Base-by-base conservation (phyloP, 345 rosid species). In the Pistacia vera region DNA sequence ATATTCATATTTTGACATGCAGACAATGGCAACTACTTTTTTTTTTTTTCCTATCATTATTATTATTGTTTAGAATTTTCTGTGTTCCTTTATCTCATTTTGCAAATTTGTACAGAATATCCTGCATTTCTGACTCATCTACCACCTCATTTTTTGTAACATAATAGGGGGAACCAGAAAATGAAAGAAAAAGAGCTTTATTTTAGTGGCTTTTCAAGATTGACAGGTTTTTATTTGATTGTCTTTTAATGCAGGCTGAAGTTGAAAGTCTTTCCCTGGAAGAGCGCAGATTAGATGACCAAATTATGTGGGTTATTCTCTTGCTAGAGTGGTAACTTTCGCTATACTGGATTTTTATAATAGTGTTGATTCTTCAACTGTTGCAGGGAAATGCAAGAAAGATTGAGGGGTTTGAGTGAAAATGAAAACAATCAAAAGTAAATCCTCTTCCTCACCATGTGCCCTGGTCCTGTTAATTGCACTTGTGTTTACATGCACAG, bases 331-430 rank as follows among this genome's bases (percentile, higher is more conserved):
- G 41, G 41, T 44, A 62, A 44, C 61, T 71, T 18, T 74, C 72
- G 67, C 48, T 75, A 55, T 68, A 75, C 70, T 75, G 46, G 65
- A 73, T 77, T 73, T 63, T 28, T 73, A 65, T 66, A 73, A 60
- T 65, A 79, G 36, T 81, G 81, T 85, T 88, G 80, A 86, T 72
- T 62, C 77, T 84, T 73, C 70, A 64, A 72, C 48, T 79, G 49
- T 75, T 88, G 78, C 90, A 96, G 99, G 82, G 90, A 88, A 85
- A 83, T 89, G 88, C 92, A 92, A 86, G 97, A 88, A 78, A 90
- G 81, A 74, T 71, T 96, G 81, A 86, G 91, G 85, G 82, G 77
- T 65, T 81, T 96, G 79, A 91, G 95, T 70, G 99, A 93, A 86
- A 85, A 93, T 78, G 91, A 90, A 72, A 87, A 80, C 89, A 92